Base-by-base conservation (phyloP, 495 filamentous ascomycete genomes). In the Penicillium coprophilum region DNA sequence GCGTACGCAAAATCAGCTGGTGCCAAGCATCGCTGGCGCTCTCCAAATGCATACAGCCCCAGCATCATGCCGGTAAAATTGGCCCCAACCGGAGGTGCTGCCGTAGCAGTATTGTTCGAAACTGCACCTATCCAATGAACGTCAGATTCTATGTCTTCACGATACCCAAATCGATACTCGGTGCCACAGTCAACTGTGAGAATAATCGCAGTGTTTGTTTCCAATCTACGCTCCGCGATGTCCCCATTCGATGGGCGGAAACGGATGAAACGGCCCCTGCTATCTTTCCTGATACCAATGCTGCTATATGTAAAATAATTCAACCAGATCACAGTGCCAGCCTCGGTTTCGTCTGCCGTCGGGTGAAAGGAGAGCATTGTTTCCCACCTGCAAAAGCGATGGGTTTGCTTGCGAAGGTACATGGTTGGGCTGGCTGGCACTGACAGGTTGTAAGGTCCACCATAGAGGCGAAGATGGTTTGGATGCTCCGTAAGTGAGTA, bases 1-100 rank as follows among this genome's bases (percentile, higher is more conserved):
- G 63, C 72, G 63, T 75, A 72, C 20, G 51, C 52, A 60, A 79
- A 78, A 46, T 78, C 77, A 2, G 75, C 77, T 8, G 77, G 73
- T 17, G 51, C 59, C 38, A 73, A 55, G 38, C 69, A 72, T n/a
- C 63, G 53, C 34, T 78, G 72, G 0, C 65, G 58, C 34, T 76
- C 71, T 12, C 74, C 75, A 65, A 75, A 75, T n/a, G 71, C 57
- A 62, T 79, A 79, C 19, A 78, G 11, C 1, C 77, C 75, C 32
- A 77, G 53, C 75, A 78, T 75, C 66, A 75, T 68, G 10, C 75
- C 75, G 17, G 70, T 72, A 48, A 79, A 77, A 2, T 60, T 50
- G 0, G 65, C 68, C 0, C 76, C 75, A 2, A 77, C 63, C 1
- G 70, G 62, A 7, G 76, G 70, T 19, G 65, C 55, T 31, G 58